Evolutionary conservation across 2,329 filamentous ascomycete genomes (phyloP).

Genomic region (Claviceps sp.): DNA sequence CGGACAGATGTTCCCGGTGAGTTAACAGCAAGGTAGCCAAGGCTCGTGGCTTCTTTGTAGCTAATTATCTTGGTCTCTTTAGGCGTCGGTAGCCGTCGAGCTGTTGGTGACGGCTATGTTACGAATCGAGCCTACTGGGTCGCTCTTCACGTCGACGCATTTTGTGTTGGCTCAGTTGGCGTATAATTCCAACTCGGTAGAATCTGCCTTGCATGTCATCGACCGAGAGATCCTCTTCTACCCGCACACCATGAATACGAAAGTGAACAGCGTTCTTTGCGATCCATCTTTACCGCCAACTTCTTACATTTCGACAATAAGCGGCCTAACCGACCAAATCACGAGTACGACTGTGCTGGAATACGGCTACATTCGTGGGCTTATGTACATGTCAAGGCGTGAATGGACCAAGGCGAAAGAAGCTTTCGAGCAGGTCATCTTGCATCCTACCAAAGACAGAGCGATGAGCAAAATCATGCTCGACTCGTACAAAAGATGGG

Average conservation of each 20-base stretch:
- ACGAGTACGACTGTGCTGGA: slow-evolving; percentile 43
- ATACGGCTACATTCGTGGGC: slow-evolving; percentile 52
- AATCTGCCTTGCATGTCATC: slow-evolving; percentile 45
- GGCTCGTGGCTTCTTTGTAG: not conserved
- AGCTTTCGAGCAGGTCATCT: slow-evolving; percentile 51
- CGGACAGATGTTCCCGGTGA: slow-evolving; percentile 29
- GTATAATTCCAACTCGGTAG: slow-evolving; percentile 38
- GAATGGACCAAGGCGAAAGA: slow-evolving; percentile 50
- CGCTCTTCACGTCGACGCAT: slow-evolving; percentile 53
- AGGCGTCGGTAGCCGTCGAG: slow-evolving; percentile 35
- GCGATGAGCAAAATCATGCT: slow-evolving; percentile 65
- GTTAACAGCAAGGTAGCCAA: slow-evolving; percentile 5
- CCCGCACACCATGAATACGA: slow-evolving; percentile 30
- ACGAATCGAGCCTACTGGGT: slow-evolving; percentile 51
- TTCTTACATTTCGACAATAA: slow-evolving; percentile 45
- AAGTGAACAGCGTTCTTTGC: slow-evolving; percentile 28
- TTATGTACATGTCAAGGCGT: slow-evolving; percentile 47
- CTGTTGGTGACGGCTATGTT: slow-evolving; percentile 41
- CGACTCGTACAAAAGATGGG: slow-evolving; percentile 86
- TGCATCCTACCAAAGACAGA: slow-evolving; percentile 49
- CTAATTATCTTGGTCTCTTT: not conserved
- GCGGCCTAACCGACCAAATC: slow-evolving; percentile 43
- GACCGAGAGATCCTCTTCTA: slow-evolving; percentile 55
- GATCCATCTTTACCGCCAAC: slow-evolving; percentile 31
- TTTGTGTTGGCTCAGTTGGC: slow-evolving; percentile 44